Percentiles rank a stretch among this genome's conserved stretches.
Conservation (phyloP, 2,329 filamentous ascomycete species). For the Emergomyces pasteurianus region DNA sequence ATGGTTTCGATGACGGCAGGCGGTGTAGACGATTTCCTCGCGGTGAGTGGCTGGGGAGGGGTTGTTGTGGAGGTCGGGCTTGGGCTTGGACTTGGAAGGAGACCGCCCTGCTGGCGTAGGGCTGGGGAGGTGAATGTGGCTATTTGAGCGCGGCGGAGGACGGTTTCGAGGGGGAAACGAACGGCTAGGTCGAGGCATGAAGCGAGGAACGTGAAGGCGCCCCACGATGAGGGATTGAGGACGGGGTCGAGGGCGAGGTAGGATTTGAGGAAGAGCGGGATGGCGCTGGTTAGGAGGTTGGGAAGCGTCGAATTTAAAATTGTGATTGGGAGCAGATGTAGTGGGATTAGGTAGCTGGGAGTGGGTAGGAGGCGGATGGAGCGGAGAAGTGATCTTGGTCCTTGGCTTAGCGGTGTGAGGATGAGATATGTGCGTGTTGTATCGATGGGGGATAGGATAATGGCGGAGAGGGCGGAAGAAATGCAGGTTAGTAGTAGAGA, state of each 20-base stretch:
- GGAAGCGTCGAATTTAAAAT: conserved; percentile 76
- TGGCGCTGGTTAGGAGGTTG: conserved; percentile 67
- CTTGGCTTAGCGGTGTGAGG: conserved; percentile 63
- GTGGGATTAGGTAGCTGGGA: conserved; percentile 53
- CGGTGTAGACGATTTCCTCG: background rate
- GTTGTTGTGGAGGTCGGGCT: conserved; percentile 12
- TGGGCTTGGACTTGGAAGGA: conserved; percentile 13
- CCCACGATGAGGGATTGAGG: conserved; percentile 69
- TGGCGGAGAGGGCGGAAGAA: conserved; percentile 57
- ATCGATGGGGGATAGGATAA: conserved; percentile 77
- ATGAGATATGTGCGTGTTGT: conserved; percentile 79
- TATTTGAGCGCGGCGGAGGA: conserved; percentile 78
- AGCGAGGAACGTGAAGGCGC: conserved; percentile 66
- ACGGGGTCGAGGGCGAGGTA: conserved; percentile 73
- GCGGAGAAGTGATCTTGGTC: conserved; percentile 64
- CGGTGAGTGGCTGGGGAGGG: background rate
- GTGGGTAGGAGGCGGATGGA: conserved; percentile 69
- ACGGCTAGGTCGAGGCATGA: conserved; percentile 71
- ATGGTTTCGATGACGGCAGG: conserved; percentile 54
- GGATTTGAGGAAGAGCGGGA: conserved; percentile 75
- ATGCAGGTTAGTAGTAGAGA: conserved; percentile 63
- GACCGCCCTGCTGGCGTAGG: conserved; percentile 23
- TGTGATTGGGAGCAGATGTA: conserved; percentile 66
- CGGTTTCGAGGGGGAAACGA: conserved; percentile 83
- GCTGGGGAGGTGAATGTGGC: conserved; percentile 52